Evolutionary conservation across 176 grass and related monocot species (phyloP).

Genomic region (Dactylis glomerata): DNA sequence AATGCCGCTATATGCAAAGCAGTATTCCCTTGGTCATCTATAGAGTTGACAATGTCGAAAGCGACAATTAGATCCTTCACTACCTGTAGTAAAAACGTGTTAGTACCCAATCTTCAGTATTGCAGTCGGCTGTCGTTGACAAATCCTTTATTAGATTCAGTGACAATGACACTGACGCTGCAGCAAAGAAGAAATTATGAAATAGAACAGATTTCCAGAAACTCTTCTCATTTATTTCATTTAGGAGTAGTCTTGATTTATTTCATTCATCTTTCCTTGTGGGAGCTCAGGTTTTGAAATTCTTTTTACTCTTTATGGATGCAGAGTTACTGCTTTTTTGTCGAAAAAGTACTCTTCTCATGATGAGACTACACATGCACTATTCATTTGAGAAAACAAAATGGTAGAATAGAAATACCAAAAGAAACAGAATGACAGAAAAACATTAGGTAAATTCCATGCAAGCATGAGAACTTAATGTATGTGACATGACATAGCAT

Average conservation of each 20-base stretch:
- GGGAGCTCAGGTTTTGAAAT: not conserved
- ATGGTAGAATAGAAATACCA: not conserved
- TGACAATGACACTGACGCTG: not conserved
- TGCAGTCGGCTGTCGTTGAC: not conserved
- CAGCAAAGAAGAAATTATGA: not conserved
- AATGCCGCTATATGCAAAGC: slow-evolving; percentile 84
- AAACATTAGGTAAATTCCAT: not conserved
- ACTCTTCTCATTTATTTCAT: not conserved
- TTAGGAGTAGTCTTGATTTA: not conserved
- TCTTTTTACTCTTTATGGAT: not conserved
- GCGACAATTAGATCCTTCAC: slow-evolving; percentile 51
- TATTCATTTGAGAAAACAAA: not conserved
- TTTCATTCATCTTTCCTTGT: not conserved
- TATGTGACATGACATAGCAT: not conserved
- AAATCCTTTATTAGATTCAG: not conserved
- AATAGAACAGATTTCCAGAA: not conserved
- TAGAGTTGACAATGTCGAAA: slow-evolving; percentile 43
- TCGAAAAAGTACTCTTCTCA: not conserved
- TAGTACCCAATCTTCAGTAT: not conserved
- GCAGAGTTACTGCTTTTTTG: not conserved
- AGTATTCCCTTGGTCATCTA: slow-evolving; percentile 80
- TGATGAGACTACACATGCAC: not conserved
- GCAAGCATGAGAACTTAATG: not conserved
- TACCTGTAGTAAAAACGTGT: slow-evolving; percentile 47
- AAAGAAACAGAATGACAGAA: not conserved